Percentiles rank a stretch among this genome's conserved stretches.
phyloP scores from a whole-genome alignment of 148 eudicot genomes.

The Rhododendron griersonianum region DNA sequence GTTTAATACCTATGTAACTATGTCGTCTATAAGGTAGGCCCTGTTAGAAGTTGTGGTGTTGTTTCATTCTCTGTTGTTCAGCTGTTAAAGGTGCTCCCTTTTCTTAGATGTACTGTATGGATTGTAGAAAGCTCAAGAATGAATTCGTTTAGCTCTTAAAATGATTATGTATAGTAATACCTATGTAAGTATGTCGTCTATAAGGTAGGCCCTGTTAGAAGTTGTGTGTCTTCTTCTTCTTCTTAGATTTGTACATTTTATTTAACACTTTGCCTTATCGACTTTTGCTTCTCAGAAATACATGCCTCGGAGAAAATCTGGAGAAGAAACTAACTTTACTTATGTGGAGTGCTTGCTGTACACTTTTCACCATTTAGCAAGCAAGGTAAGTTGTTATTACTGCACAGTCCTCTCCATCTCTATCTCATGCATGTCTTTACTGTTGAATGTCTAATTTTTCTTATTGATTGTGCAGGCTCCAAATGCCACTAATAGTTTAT shows the following conservation, averaged over 20 bases:
- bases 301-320: constrained; percentile 75
- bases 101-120: not conserved
- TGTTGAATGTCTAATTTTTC: constrained; percentile 34
- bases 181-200: not conserved
- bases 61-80: constrained; percentile 68
- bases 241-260: not conserved
- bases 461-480: constrained; percentile 53
- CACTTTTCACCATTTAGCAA: constrained; percentile 86
- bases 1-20: not conserved
- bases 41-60: not conserved
- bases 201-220: not conserved
- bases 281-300: constrained; percentile 47
- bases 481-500: constrained; percentile 90
- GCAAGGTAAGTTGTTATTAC: constrained; percentile 52
- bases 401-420: not conserved
- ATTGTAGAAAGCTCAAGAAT: not conserved
- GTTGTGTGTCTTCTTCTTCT: not conserved
- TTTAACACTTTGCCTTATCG: not conserved
- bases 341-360: constrained; percentile 78
- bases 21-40: not conserved
- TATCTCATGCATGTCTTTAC: not conserved
- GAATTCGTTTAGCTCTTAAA: not conserved
- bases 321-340: constrained; percentile 81
- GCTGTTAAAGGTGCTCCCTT: constrained; percentile 63
- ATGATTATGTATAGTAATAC: not conserved